Evolutionary conservation across 2,329 filamentous ascomycete genomes (phyloP).

Genomic region (Arthrobotrys pseudoclavata): DNA sequence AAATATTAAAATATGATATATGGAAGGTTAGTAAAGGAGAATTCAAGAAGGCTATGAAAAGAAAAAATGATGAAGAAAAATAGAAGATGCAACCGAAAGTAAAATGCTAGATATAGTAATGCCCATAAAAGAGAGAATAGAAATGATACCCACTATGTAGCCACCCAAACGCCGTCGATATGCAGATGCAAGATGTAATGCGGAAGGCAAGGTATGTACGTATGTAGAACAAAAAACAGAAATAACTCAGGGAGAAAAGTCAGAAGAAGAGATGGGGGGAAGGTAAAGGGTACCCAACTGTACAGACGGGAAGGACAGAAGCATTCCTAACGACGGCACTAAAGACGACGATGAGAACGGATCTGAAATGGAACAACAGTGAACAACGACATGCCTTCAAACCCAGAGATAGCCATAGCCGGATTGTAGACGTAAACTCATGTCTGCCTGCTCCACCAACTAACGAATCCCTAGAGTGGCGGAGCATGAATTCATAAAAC

Average conservation of each 20-base stretch:
- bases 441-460: constrained; percentile 14
- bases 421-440: constrained; percentile 18
- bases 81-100: constrained; percentile 21
- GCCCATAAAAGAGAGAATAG: constrained; percentile 4
- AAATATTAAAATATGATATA: constrained; percentile 24
- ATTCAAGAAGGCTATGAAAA: constrained; percentile 10
- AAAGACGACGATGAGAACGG: constrained; percentile 28
- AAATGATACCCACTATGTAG: constrained; percentile 17
- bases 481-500: constrained; percentile 1
- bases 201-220: constrained; percentile 15
- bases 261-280: not conserved
- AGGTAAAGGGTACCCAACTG: constrained; percentile 25
- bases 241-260: not conserved
- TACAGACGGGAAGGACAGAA: constrained; percentile 41
- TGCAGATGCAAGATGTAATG: constrained; percentile 36
- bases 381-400: constrained; percentile 2
- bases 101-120: constrained; percentile 15
- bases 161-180: constrained; percentile 42
- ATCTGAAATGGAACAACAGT: constrained; percentile 19
- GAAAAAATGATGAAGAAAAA: not conserved
- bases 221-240: constrained; percentile 3
- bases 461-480: constrained; percentile 13
- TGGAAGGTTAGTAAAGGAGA: constrained; percentile 20
- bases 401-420: constrained; percentile 2
- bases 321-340: constrained; percentile 10